Conservation (phyloP, 768 basidiomycete genomes). For the Mycena epipterygia region DNA sequence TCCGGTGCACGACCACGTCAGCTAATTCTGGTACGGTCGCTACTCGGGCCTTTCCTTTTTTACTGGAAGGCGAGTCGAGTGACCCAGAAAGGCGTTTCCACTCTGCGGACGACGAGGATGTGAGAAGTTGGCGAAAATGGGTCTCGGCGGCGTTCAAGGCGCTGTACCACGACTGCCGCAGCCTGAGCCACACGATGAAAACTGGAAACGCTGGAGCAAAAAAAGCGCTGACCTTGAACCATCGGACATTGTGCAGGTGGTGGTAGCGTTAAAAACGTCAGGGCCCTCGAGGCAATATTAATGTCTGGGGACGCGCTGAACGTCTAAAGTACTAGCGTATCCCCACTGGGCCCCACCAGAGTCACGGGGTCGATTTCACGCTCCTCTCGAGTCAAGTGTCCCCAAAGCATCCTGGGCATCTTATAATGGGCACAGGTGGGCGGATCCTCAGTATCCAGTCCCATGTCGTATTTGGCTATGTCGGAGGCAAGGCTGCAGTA, state of each 20-base stretch:
- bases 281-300: neutral
- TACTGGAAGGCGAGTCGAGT: constrained; percentile 52
- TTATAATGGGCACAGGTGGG: constrained; percentile 40
- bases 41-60: constrained; percentile 74
- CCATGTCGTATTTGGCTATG: constrained; percentile 95
- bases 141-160: constrained; percentile 82
- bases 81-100: constrained; percentile 85
- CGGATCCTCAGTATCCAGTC: constrained; percentile 93
- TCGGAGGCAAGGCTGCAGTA: constrained; percentile 86
- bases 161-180: constrained; percentile 86
- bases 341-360: neutral
- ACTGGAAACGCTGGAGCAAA: neutral
- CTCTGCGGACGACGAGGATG: constrained; percentile 74
- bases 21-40: constrained; percentile 69
- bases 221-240: constrained; percentile 65
- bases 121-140: constrained; percentile 83
- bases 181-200: constrained; percentile 56
- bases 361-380: constrained; percentile 5
- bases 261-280: neutral
- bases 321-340: neutral
- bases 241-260: constrained; percentile 60
- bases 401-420: neutral
- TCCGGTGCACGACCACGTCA: constrained; percentile 86
- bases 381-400: neutral
- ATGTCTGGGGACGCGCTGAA: constrained; percentile 20